Evolutionary conservation across 1,284 basidiomycete species (phyloP), one percentile per base, ranked within the genome.

Genomic region (Wolfiporia cocos): DNA sequence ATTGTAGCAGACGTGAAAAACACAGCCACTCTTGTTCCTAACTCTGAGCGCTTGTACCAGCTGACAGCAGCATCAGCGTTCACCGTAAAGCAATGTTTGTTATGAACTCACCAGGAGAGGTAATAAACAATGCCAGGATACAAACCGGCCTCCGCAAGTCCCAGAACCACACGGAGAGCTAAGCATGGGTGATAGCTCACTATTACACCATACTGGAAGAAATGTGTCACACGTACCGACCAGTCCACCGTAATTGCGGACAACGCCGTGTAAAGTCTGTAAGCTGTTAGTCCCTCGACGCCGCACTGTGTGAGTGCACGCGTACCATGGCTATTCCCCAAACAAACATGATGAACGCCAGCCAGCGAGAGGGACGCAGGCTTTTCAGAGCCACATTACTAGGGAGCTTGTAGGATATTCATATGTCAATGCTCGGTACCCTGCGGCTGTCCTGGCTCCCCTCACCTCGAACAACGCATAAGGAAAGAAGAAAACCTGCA

Each of bases 1-100:
- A 83, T 64, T 0, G 81, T 83, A 1, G 81, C 79, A 23, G 80
- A 78, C 1, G 80, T 79, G 59, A 85, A 84, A 59, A 85, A 84
- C 19, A 76, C 47, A 5, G 79, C 78, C 15, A 81, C 63, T 39
- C 78, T 71, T 7, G 69, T 68, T 15, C 78, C 80, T 44, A 79
- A 64, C 52, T 85, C 81, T 2, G 74, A 70, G 18, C 76, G 73
- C 54, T 72, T 78, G 44, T 64, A 64, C 63, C 61, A 64, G 41
- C 62, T 63, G 1, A 14, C 26, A 14, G 14, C 26, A 7, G 26
- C 12, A 15, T 14, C 19, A 17, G n/a, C 6, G 1, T 21, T 5
- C 6, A 10, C 7, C 31, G n/a, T n/a, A n/a, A n/a, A n/a, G n/a
- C n/a, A n/a, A n/a, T n/a, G n/a, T n/a, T n/a, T n/a, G n/a, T n/a